Conservation (phyloP, 139 green algal species). For the Coelastrella sp. region DNA sequence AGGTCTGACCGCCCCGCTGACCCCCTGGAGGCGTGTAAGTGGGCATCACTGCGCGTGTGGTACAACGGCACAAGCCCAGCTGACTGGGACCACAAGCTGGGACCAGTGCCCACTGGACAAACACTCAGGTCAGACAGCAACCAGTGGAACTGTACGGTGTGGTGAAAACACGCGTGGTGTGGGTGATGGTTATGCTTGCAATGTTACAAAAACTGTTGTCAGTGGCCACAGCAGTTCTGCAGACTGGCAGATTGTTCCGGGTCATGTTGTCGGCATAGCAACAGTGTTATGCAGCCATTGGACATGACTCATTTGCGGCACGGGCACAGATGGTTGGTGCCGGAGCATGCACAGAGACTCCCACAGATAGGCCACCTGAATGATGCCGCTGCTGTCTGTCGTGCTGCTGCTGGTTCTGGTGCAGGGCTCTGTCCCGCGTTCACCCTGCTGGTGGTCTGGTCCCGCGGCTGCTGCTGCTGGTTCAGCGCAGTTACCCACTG, state of each 20-base stretch:
- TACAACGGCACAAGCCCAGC: constrained; percentile 58
- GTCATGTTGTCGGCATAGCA: too few relatives aligned
- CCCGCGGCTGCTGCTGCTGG: constrained; percentile 52
- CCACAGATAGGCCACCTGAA: too few relatives aligned
- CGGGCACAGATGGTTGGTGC: too few relatives aligned
- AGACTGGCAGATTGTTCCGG: too few relatives aligned
- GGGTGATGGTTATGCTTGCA: not conserved
- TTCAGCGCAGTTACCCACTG: constrained; percentile 48
- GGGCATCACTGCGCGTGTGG: constrained; percentile 51
- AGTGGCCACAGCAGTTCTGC: too few relatives aligned
- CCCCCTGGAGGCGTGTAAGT: constrained; percentile 57
- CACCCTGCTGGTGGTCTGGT: constrained; percentile 47
- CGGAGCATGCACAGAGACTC: too few relatives aligned
- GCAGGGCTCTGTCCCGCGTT: constrained; percentile 44
- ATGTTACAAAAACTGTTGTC: not conserved
- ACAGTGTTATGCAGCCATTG: too few relatives aligned
- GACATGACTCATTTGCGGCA: too few relatives aligned
- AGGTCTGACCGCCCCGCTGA: constrained; percentile 31
- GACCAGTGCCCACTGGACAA: constrained; percentile 19
- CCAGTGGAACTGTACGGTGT: not conserved
- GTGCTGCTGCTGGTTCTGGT: not conserved
- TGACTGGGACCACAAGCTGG: constrained; percentile 54
- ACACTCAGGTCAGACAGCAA: constrained; percentile 53
- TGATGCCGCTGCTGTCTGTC: too few relatives aligned
- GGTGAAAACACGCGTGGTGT: not conserved